A percentile compares a stretch with the other conserved stretches of the same genome.
Conservation (phyloP, 2,329 filamentous ascomycete genomes). For the Verticillium longisporum region DNA sequence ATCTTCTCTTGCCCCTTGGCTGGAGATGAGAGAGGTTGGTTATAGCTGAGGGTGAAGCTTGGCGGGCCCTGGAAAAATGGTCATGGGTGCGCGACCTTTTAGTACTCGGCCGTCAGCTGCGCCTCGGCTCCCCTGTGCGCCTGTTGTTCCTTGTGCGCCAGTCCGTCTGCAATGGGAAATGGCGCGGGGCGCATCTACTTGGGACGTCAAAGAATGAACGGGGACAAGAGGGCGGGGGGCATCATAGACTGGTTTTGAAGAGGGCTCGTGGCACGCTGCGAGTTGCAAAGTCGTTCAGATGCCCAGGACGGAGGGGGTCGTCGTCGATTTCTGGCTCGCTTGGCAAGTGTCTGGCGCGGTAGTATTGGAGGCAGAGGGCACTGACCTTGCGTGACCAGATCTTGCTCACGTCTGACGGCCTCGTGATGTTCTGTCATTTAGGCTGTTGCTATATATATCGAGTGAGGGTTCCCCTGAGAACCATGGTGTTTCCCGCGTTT, state of each 20-base stretch:
- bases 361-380: not conserved
- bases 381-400: not conserved
- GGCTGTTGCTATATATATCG: slow-evolving; percentile 9
- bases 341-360: not conserved
- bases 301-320: not conserved
- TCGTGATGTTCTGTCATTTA: not conserved
- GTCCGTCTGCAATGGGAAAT: not conserved
- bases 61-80: not conserved
- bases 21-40: not conserved
- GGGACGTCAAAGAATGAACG: not conserved
- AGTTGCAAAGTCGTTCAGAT: not conserved
- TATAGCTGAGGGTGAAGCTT: not conserved
- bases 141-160: not conserved
- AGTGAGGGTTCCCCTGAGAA: slow-evolving; percentile 1
- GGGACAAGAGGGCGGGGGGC: not conserved
- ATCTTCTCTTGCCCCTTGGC: not conserved
- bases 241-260: not conserved
- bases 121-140: not conserved
- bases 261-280: not conserved
- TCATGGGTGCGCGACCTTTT: not conserved
- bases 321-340: not conserved
- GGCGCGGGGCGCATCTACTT: not conserved
- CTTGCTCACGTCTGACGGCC: not conserved
- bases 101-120: not conserved
- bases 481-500: not conserved